Conservation (phyloP, 352 stramenopile species). For the Phytophthora pluvialis region DNA sequence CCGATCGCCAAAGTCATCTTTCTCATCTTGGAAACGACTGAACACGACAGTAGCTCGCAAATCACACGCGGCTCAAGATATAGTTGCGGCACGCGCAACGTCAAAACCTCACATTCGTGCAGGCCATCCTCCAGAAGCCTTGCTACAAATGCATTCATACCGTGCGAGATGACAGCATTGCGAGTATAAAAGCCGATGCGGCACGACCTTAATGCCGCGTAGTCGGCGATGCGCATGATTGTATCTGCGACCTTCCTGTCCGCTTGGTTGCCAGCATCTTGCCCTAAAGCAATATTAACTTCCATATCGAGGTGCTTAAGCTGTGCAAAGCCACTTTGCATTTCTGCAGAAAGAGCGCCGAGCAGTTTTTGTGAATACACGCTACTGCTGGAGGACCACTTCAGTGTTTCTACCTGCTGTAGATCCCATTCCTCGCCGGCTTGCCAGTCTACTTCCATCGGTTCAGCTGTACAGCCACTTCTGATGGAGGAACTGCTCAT, state of each 20-base stretch:
- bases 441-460: slow-evolving; percentile 38
- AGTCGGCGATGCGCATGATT: slow-evolving; percentile 33
- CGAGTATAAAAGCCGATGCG: slow-evolving; percentile 17
- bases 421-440: slow-evolving; percentile 48
- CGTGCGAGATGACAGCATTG: slow-evolving; percentile 11
- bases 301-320: slow-evolving; percentile 59
- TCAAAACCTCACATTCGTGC: slow-evolving; percentile 48
- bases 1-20: slow-evolving; percentile 35
- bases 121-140: slow-evolving; percentile 55
- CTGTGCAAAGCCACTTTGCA: slow-evolving; percentile 58
- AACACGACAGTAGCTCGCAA: slow-evolving; percentile 26
- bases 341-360: slow-evolving; percentile 47
- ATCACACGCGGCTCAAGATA: slow-evolving; percentile 11
- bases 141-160: slow-evolving; percentile 28
- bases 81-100: slow-evolving; percentile 42
- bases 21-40: slow-evolving; percentile 26
- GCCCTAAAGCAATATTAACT: slow-evolving; percentile 8
- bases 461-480: neutral
- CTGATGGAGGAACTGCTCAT: slow-evolving; percentile 16
- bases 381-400: slow-evolving; percentile 27
- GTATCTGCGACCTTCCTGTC: slow-evolving; percentile 28
- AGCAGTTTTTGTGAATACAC: slow-evolving; percentile 39
- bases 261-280: slow-evolving; percentile 4
- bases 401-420: slow-evolving; percentile 49
- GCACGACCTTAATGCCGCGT: slow-evolving; percentile 29